Conservation (phyloP, 371 early-diverging fungal species). For the Rhizomucor miehei region DNA sequence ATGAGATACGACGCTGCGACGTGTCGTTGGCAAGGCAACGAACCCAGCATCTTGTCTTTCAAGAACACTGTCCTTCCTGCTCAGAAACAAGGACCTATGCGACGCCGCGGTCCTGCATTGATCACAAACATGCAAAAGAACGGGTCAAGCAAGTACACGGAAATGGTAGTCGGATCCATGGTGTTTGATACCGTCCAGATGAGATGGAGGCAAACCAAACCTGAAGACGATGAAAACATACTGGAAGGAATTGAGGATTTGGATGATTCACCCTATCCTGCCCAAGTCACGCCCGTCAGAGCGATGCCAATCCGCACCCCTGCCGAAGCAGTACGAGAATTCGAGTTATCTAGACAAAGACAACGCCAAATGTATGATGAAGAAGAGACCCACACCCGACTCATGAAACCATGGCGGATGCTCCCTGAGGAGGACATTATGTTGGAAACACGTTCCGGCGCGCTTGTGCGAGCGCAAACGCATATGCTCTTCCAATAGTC, state of each 20-base stretch:
- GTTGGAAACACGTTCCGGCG: background rate
- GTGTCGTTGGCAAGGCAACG: constrained; percentile 38
- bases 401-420: constrained; percentile 26
- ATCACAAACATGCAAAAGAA: constrained; percentile 19
- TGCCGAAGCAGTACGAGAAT: constrained; percentile 13
- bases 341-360: constrained; percentile 17
- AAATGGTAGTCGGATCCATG: constrained; percentile 17
- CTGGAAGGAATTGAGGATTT: constrained; percentile 15
- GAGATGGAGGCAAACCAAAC: constrained; percentile 14
- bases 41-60: constrained; percentile 17
- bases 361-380: constrained; percentile 28
- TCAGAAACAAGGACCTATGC: background rate
- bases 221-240: constrained; percentile 12
- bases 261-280: background rate
- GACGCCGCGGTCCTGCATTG: constrained; percentile 14
- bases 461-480: background rate
- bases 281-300: background rate
- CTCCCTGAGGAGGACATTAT: background rate
- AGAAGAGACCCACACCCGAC: constrained; percentile 26
- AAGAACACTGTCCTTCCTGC: background rate
- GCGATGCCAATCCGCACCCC: background rate
- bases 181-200: constrained; percentile 15
- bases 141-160: constrained; percentile 10
- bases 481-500: constrained; percentile 2
- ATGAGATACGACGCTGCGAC: constrained; percentile 29